A percentile compares a stretch with the other conserved stretches of the same genome.
These are phyloP conservation scores for Rubroboletus satanas DNA, from an alignment of 768 basidiomycete species.

Conservation along the genomic window DNA sequence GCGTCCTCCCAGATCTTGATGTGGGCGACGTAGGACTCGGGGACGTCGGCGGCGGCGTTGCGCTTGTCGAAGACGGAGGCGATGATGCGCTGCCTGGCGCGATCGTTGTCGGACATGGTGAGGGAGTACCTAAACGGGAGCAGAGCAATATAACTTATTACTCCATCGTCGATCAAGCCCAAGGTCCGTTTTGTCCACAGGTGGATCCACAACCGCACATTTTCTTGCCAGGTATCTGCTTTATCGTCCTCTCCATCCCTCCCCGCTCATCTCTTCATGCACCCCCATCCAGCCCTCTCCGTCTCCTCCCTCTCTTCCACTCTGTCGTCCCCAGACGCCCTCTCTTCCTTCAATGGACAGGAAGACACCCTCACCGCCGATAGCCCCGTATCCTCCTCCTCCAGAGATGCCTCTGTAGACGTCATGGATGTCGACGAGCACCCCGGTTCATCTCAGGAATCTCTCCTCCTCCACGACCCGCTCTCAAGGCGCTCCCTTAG, in stretches of 20 bases:
- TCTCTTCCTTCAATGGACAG: conserved; percentile 31
- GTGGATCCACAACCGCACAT: conserved; percentile 2
- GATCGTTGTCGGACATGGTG: conserved; percentile 41
- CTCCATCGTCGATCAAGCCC: no score
- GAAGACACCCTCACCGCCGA: conserved; percentile 28
- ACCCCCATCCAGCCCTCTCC: conserved; percentile 15
- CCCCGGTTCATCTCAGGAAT: conserved; percentile 25
- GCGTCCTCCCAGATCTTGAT: conserved; percentile 93
- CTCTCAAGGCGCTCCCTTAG: conserved; percentile 28
- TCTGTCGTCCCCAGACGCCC: conserved; percentile 30
- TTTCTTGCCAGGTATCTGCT: conserved; percentile 8
- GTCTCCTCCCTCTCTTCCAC: conserved; percentile 25
- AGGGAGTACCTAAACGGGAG: conserved; percentile 9
- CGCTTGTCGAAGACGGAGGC: conserved; percentile 77
- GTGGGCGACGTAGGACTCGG: conserved; percentile 83
- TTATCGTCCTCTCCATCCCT: not conserved
- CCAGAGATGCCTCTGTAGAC: conserved; percentile 32
- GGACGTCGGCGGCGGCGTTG: conserved; percentile 57
- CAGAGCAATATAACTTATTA: not conserved
- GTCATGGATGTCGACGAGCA: conserved; percentile 26
- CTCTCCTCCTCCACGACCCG: conserved; percentile 22
- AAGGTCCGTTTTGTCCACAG: not conserved
- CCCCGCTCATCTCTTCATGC: conserved; percentile 10
- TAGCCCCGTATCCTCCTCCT: conserved; percentile 31
- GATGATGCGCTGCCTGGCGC: conserved; percentile 69